Evolutionary conservation across 2,329 filamentous ascomycete species (phyloP).

Genomic region (Aureobasidium sp.): DNA sequence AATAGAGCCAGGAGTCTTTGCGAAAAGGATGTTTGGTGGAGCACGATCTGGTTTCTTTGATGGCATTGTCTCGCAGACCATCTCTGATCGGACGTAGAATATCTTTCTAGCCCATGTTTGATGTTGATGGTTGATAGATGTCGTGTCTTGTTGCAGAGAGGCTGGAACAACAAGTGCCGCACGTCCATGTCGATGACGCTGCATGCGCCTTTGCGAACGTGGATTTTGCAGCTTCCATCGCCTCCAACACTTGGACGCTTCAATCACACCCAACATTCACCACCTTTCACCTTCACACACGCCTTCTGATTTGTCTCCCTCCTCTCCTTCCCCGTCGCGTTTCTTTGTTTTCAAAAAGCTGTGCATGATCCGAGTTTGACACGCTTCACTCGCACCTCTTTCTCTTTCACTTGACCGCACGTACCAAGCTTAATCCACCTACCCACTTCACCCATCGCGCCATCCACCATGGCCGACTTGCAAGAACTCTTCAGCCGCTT

Average conservation of each 20-base stretch:
- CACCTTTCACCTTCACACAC: not conserved
- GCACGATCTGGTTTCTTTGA: slow-evolving; percentile 19
- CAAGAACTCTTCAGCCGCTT: slow-evolving; percentile 40
- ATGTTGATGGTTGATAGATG: not conserved
- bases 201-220: not conserved
- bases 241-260: not conserved
- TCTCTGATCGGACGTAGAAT: slow-evolving; percentile 35
- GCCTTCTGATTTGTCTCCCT: not conserved
- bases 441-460: not conserved
- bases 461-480: slow-evolving; percentile 35
- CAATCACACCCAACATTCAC: not conserved
- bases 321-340: not conserved
- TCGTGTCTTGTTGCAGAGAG: too few species aligned
- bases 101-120: slow-evolving; percentile 31
- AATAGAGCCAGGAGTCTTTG: slow-evolving; percentile 32
- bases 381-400: not conserved
- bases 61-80: slow-evolving; percentile 29
- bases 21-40: slow-evolving; percentile 33
- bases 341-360: not conserved
- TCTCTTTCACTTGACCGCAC: slow-evolving; percentile 4
- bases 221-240: not conserved
- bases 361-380: not conserved
- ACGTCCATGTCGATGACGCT: not conserved
- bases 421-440: not conserved
- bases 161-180: not conserved